Base-by-base conservation (phyloP, 176 grass and related monocot species). In the Oryza glumipatula region DNA sequence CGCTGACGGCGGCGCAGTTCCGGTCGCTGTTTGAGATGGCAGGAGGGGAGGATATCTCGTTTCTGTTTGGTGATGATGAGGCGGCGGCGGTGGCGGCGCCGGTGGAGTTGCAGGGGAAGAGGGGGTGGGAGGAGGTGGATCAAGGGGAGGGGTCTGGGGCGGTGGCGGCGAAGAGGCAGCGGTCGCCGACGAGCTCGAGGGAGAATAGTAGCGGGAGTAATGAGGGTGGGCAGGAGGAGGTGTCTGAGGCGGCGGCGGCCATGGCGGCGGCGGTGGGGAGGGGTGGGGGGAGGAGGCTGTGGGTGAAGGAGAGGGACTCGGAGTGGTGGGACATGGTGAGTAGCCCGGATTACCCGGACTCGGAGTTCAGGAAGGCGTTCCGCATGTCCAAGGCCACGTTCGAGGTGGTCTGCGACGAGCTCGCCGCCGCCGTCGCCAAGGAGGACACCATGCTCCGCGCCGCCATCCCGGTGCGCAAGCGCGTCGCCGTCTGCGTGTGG, bases 361-460 rank as follows among this genome's bases (percentile, higher is more conserved):
- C 9, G 0, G 95, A 93, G 65, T 98, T 98, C 93, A 92, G 86
- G 41, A 85, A 85, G 26, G 87, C 85, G 13, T 98, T 98, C 90
- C 87, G 89, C 22, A 98, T 98, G 95, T 91, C 84, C 9, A 83
- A 77, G 1, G 76, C 73, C 21, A 98, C 95, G 22, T 98, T 98
- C 76, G 91, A 86, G 47, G 58, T 39, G 65, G 73, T 98, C 13
- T 98, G 93, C 76, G 80, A 95, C 4, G 78, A 88, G 89, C 84
- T 98, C 6, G 80, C 82, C 61, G 23, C 91, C 15, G 85, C 91
- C 23, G 90, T 98, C 5, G 85, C 70, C 6, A 98, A 95, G 76
- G 95, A 98, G 85, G 95, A 98, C 87, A 98, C 95, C 19, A 84
- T 86, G 83, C 89, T 98, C 52, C 93, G 95, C 28, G 80, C 83